Base-by-base conservation (phyloP, 2,329 filamentous ascomycete genomes). In the Arachnomyces sp. region DNA sequence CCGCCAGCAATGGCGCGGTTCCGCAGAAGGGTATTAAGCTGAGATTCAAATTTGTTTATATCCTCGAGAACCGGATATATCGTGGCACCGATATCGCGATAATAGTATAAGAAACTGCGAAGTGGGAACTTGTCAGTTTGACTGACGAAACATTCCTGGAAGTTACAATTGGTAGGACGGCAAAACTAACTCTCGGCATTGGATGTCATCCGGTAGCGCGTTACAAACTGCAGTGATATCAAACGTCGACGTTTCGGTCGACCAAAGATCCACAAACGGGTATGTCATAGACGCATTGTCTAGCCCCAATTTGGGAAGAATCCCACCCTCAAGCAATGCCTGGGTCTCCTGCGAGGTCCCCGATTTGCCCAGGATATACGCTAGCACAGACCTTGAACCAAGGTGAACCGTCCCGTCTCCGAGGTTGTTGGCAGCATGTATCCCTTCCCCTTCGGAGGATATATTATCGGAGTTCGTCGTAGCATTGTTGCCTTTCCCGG, bases 231-330 rank as follows among this genome's bases (percentile, higher is more conserved):
- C 75, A 42, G 66, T 71, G 4, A 77, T 68, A 50, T 77, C 72
- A 44, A 73, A 68, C 4, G 74, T 65, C 1, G 74, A 77, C 36
- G 73, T 75, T 42, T 79, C 75, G 2, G 74, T 75, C 4, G 77
- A 78, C 76, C 77, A 81, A 2, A 81, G 60, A 51, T 80, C 77
- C 18, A 81, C 75, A 50, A 81, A 81, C 5, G 77, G 77, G 52
- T 81, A 81, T 7, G 77, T 80, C 3, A 75, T 75, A 29, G 72
- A 76, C 51, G 80, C 77, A 48, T 81, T 80, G 52, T 80, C 77
- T 28, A 81, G 64, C 2, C 77, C 77, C 42, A 81, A 69, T 40
- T 80, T 74, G 0, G 77, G 77, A 15, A 81, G 58, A 47, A 81
- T 77, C 34, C 74, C 77, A 48, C 76, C 77, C 48, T 78, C 75